Base-by-base conservation (phyloP, 352 stramenopile genomes). In the Halophytophthora batemanensis region DNA sequence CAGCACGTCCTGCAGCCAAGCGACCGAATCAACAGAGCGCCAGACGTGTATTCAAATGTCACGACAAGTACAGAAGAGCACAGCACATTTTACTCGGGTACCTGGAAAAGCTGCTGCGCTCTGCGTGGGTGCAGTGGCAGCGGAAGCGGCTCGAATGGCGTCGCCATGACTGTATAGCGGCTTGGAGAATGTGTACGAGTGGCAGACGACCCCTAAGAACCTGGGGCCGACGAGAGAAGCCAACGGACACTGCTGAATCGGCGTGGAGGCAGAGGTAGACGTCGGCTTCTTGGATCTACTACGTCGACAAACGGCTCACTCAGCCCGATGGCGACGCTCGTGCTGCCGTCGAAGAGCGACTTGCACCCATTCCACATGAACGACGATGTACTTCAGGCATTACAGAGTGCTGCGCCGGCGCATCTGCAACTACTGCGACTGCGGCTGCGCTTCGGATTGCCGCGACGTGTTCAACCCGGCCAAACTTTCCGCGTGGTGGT, bases 401-500 rank as follows among this genome's bases (percentile, higher is more conserved):
- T 77, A 13, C 41, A 52, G n/a, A 23, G 5, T 11, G 19, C 50
- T 12, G 14, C 71, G 5, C 57, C 64, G 4, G 28, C 17, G 1
- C 38, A 57, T 21, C 38, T 71, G 6, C 50, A 62, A 17, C 45
- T 86, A 21, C 43, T 81, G 13, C 63, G 76, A 0, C 64, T 87
- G 45, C 68, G 76, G 2, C 51, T 84, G 15, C 76, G 76, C 29
- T 81, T 82, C 45, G 68, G 63, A 1, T 41, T 71, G 10, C 71
- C 71, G 1, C 38, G 22, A n/a, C 14, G 6, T 12, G 45, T 84
- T 0, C 4, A n/a, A 15, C 2, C 61, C 17, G 64, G 49, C 25
- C 38, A 69, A 31, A 42, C 34, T 18, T 75, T 87, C 46, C 59
- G 58, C 8, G 15, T 83, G 11, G 52, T 59, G 8, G 45, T 85